Base-by-base conservation (phyloP, 805 yeast genomes). In the Candida tammaniensis region DNA sequence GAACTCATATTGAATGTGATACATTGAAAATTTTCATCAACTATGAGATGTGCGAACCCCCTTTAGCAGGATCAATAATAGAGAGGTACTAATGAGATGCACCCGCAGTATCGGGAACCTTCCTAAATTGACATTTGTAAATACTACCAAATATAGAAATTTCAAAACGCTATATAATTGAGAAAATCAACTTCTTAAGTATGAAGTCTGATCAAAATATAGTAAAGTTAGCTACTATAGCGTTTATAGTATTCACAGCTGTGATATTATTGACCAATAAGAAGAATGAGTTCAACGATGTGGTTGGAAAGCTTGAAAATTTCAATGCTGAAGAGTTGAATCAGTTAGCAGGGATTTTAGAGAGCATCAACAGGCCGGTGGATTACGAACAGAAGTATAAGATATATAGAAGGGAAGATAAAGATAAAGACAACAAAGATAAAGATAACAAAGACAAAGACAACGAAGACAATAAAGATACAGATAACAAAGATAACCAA, bases 1-100 rank as follows among this genome's bases (percentile, higher is more conserved):
- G 71, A 64, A 29, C 30, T 35, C 38, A 35, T 35, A 12, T 24
- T n/a, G 22, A 21, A 15, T 15, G 11, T 28, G 9, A 13, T 16
- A 7, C 21, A 30, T 24, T 19, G 27, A 27, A 27, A 26, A 33
- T 16, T 21, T 33, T 33, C 11, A 18, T 31, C 29, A 7, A 15
- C 5, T 10, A 5, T 17, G 36, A 33, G 36, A 33, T 33, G 36
- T 33, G 30, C 27, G 36, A 16, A 25, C 35, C 35, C 11, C 7
- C 25, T 10, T 16, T 23, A 31, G 3, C 17, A 10, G 33, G 33
- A 30, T 16, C n/a, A n/a, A n/a, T n/a, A n/a, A n/a, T n/a, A n/a
- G n/a, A n/a, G n/a, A n/a, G n/a, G n/a, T n/a, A n/a, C n/a, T n/a
- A n/a, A n/a, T n/a, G n/a, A n/a, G n/a, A n/a, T n/a, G n/a, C n/a